Conservation (phyloP, 225 moss, liverwort and hornwort species). For the Sphagnum contortum region DNA sequence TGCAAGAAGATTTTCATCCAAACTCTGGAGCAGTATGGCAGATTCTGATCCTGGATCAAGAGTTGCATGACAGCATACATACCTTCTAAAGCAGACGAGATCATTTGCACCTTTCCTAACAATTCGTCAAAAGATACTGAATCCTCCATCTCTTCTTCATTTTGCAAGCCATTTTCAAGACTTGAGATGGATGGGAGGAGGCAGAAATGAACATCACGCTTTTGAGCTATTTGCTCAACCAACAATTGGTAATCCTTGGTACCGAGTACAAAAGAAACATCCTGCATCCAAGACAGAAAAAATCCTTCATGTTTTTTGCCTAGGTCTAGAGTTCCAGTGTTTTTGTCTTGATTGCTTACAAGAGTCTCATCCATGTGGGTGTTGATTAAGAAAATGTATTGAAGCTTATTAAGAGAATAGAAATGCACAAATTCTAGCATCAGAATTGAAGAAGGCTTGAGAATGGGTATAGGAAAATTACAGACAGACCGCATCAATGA, state of each 20-base stretch:
- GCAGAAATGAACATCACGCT: conserved; percentile 43
- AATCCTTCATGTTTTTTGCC: neutral
- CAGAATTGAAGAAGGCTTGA: conserved; percentile 8
- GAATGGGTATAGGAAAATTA: too few relatives aligned
- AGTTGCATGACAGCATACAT: neutral
- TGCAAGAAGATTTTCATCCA: too few relatives aligned
- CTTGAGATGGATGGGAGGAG: conserved; percentile 43
- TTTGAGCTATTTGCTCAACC: conserved; percentile 53
- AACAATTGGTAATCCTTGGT: conserved; percentile 65
- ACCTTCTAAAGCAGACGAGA: conserved; percentile 49
- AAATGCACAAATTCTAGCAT: neutral
- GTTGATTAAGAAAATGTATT: too few relatives aligned
- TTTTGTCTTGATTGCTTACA: too few relatives aligned
- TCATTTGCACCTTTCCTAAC: conserved; percentile 44
- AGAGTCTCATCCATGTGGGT: too few relatives aligned
- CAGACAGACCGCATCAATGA: conserved; percentile 63
- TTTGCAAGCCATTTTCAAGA: conserved; percentile 6
- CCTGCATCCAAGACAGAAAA: conserved; percentile 21
- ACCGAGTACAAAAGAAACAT: conserved; percentile 65
- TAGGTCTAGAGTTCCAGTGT: too few relatives aligned
- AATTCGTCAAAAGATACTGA: conserved; percentile 26
- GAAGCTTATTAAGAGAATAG: too few relatives aligned
- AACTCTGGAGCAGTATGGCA: too few relatives aligned
- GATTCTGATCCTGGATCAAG: too few relatives aligned
- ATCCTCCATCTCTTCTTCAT: conserved; percentile 13